Evolutionary conservation across 2,329 filamentous ascomycete species (phyloP).

Genomic region (Aspergillus latus): DNA sequence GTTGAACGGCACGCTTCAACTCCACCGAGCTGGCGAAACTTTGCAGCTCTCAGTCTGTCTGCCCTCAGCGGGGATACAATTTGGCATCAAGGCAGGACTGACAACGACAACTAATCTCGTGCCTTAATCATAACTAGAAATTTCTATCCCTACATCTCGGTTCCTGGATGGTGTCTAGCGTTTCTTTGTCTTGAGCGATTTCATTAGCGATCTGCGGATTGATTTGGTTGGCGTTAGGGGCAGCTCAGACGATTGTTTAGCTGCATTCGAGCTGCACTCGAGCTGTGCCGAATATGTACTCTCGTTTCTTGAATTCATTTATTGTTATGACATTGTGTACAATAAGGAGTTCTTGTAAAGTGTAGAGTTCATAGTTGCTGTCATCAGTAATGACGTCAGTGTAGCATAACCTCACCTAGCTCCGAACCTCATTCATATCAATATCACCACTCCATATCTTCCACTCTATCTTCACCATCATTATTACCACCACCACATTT

Average conservation of each 20-base stretch:
- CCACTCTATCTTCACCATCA: too few species aligned
- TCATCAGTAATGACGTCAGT: slow-evolving; percentile 1
- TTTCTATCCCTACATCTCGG: slow-evolving; percentile 15
- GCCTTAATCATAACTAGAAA: slow-evolving; percentile 4
- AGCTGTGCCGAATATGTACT: background rate
- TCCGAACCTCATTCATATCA: background rate
- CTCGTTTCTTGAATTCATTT: slow-evolving; percentile 5
- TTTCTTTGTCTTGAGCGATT: slow-evolving; percentile 22
- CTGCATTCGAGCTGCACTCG: background rate
- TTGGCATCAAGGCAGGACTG: slow-evolving; percentile 43
- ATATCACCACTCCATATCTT: too few species aligned
- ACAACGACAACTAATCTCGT: slow-evolving; percentile 37
- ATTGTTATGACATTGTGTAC: background rate
- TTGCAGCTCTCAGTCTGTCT: slow-evolving; percentile 46
- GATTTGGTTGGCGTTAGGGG: slow-evolving; percentile 31
- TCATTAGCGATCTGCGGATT: slow-evolving; percentile 33
- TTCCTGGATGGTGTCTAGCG: slow-evolving; percentile 15
- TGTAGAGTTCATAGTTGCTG: background rate
- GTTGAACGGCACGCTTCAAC: slow-evolving; percentile 34
- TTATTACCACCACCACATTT: background rate
- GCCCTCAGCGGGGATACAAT: slow-evolving; percentile 49
- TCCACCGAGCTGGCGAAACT: slow-evolving; percentile 44
- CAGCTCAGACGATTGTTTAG: background rate
- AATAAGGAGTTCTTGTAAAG: background rate
- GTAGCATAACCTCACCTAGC: background rate